Conservation (phyloP, 345 rosid genomes). For the Citrus glauca region DNA sequence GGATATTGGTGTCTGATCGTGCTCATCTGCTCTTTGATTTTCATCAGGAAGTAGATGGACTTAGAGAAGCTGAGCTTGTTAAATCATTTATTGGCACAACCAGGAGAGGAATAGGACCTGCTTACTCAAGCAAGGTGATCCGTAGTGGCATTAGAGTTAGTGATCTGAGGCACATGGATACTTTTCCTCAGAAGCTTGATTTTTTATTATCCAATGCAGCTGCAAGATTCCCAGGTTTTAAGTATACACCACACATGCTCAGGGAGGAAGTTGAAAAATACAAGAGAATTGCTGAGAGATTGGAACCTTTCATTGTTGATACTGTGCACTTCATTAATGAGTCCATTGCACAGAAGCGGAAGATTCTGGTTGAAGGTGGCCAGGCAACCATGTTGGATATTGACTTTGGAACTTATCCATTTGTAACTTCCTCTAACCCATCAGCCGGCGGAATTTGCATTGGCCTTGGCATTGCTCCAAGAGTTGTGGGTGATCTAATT, state of each 20-base stretch:
- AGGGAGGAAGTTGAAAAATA: slow-evolving; percentile 80
- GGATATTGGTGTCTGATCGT: slow-evolving; percentile 89
- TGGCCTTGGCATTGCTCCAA: slow-evolving; percentile 94
- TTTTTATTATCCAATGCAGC: slow-evolving; percentile 67
- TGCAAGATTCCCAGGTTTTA: slow-evolving; percentile 67
- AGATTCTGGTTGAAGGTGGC: slow-evolving; percentile 94
- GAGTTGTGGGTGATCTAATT: slow-evolving; percentile 85
- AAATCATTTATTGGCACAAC: slow-evolving; percentile 94
- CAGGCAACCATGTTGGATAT: slow-evolving; percentile 97
- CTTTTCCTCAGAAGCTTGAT: slow-evolving; percentile 86
- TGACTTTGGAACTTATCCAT: slow-evolving; percentile 96
- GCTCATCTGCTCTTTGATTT: slow-evolving; percentile 92
- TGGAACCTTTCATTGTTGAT: slow-evolving; percentile 85
- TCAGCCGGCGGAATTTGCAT: slow-evolving; percentile 99
- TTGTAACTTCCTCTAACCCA: slow-evolving; percentile 95
- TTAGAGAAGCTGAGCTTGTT: slow-evolving; percentile 84
- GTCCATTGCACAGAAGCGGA: slow-evolving; percentile 68
- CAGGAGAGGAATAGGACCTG: slow-evolving; percentile 92
- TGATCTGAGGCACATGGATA: slow-evolving; percentile 93
- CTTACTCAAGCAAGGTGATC: slow-evolving; percentile 78
- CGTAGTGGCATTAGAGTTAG: slow-evolving; percentile 89
- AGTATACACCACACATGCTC: slow-evolving; percentile 75
- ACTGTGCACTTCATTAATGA: slow-evolving; percentile 85
- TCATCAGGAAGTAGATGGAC: slow-evolving; percentile 86
- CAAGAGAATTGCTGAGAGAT: slow-evolving; percentile 87